phyloP scores from a whole-genome alignment of 2,329 filamentous ascomycete genomes.

The Aspergillus latus region DNA sequence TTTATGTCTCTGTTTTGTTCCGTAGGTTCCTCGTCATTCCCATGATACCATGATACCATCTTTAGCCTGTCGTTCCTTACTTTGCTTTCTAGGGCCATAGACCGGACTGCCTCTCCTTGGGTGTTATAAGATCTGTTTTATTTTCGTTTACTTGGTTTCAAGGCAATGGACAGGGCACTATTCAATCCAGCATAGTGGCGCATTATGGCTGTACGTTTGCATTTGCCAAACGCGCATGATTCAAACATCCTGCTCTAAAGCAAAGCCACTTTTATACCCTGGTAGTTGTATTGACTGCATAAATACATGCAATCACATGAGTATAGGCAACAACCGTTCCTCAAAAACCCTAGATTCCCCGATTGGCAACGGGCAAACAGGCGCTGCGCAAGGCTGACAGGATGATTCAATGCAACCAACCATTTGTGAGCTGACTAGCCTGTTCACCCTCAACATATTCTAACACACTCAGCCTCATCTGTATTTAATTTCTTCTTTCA shows the following conservation, averaged over 20 bases:
- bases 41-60: not conserved
- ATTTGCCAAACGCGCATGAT: no score
- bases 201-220: no score
- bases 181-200: no score
- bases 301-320: no score
- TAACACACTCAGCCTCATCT: not conserved
- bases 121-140: not conserved
- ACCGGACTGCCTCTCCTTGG: not conserved
- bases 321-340: no score
- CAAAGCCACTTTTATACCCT: no score
- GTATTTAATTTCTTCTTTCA: not conserved
- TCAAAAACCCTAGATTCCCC: no score
- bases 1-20: not conserved
- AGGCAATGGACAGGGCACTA: no score
- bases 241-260: no score
- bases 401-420: not conserved
- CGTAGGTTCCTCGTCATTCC: not conserved
- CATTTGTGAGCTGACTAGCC: not conserved
- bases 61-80: not conserved
- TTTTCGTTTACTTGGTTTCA: no score
- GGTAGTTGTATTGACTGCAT: no score
- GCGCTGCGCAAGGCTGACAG: not conserved
- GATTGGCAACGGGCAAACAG: no score
- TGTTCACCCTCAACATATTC: not conserved
- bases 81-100: not conserved